phyloP scores from a whole-genome alignment of 2,329 filamentous ascomycete species.

The Chrysoporthe deuterocubensis region DNA sequence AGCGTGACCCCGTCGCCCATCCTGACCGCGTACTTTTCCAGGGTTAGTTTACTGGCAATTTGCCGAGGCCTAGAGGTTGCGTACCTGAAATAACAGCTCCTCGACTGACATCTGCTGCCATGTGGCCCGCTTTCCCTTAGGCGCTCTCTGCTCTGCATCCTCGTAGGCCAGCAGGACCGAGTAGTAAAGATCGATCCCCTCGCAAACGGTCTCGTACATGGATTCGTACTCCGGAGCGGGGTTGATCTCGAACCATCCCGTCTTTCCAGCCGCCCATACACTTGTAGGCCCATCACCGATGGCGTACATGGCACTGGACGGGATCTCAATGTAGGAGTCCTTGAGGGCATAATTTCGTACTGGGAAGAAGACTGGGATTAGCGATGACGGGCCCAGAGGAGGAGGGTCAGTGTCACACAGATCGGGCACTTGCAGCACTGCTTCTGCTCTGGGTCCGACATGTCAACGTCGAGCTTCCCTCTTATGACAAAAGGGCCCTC shows the following conservation, averaged over 20 bases:
- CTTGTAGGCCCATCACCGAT: slow-evolving; percentile 58
- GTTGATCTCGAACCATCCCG: slow-evolving; percentile 71
- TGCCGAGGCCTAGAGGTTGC: neutral
- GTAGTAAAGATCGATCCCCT: slow-evolving; percentile 69
- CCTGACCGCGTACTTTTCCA: slow-evolving; percentile 51
- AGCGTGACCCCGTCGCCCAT: slow-evolving; percentile 57
- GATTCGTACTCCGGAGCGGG: slow-evolving; percentile 61
- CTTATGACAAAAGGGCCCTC: slow-evolving; percentile 65
- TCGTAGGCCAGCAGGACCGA: slow-evolving; percentile 62
- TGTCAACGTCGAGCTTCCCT: slow-evolving; percentile 59
- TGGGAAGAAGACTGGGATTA: slow-evolving; percentile 29
- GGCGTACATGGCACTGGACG: slow-evolving; percentile 53
- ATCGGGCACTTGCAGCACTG: slow-evolving; percentile 41
- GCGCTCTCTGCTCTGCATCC: slow-evolving; percentile 31
- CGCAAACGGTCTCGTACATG: slow-evolving; percentile 63
- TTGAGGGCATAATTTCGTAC: slow-evolving; percentile 41
- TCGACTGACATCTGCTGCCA: slow-evolving; percentile 37
- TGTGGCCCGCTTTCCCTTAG: slow-evolving; percentile 41
- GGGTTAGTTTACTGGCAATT: slow-evolving; percentile 18
- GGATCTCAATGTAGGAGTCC: slow-evolving; percentile 56
- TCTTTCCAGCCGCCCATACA: slow-evolving; percentile 68
- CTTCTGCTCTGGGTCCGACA: slow-evolving; percentile 42
- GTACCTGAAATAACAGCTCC: slow-evolving; percentile 43
- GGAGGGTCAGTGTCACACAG: neutral
- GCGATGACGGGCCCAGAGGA: neutral